Conservation (phyloP, 1,284 basidiomycete genomes). For the Erythrobasidium hasegawianum region DNA sequence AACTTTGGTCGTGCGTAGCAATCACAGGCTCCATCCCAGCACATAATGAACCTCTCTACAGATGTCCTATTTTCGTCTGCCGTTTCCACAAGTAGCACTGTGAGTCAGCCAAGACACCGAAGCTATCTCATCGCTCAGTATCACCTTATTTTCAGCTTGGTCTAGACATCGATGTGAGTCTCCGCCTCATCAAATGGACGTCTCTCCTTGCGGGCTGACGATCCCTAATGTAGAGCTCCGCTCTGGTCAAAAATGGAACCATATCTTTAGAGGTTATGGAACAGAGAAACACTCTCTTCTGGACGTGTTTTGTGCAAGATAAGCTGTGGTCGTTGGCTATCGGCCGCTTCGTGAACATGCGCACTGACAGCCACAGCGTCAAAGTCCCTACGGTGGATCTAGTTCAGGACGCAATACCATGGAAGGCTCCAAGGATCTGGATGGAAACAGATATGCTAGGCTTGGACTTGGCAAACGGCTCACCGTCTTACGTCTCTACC, state of each 20-base stretch:
- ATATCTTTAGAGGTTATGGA: constrained; percentile 42
- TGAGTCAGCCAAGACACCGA: constrained; percentile 25
- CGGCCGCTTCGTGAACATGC: constrained; percentile 39
- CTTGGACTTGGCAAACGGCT: constrained; percentile 6
- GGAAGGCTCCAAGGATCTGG: constrained; percentile 18
- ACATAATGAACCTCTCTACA: constrained; percentile 6
- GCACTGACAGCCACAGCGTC: constrained; percentile 39
- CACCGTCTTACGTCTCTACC: constrained; percentile 33
- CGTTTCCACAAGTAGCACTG: constrained; percentile 20
- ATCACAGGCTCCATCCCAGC: constrained; percentile 2
- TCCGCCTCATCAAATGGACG: background rate
- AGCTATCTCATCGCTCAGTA: constrained; percentile 39
- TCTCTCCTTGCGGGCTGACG: too few species aligned
- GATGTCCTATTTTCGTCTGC: constrained; percentile 21
- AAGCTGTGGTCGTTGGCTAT: constrained; percentile 45
- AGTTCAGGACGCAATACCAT: constrained; percentile 36
- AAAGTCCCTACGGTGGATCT: constrained; percentile 39
- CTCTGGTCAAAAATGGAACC: constrained; percentile 43
- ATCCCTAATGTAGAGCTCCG: too few species aligned
- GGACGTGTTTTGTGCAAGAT: constrained; percentile 42
- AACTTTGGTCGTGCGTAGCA: constrained; percentile 42
- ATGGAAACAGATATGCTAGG: constrained; percentile 21
- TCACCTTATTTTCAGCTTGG: constrained; percentile 28
- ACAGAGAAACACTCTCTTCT: constrained; percentile 43
- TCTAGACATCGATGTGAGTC: constrained; percentile 18